Evolutionary conservation across 495 filamentous ascomycete genomes (phyloP).

Genomic region (Eremomyces bilateralis): DNA sequence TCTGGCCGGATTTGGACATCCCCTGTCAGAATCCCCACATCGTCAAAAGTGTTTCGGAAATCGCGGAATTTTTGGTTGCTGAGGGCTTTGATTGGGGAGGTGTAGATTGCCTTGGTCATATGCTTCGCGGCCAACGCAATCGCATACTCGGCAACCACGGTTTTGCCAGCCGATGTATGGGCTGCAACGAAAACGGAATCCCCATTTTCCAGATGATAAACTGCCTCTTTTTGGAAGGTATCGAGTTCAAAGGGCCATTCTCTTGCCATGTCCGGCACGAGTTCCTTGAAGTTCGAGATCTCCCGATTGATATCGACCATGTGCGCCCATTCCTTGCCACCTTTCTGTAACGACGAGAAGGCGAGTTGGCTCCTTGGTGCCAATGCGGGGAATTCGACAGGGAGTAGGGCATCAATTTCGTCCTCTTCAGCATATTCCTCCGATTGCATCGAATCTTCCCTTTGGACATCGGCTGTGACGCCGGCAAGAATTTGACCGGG

Average conservation of each 20-base stretch:
- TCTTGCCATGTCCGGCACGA: slow-evolving; percentile 88
- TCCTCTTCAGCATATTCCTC: slow-evolving; percentile 19
- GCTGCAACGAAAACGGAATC: slow-evolving; percentile 99
- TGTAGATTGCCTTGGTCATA: slow-evolving; percentile 99
- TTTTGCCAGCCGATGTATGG: slow-evolving; percentile 95
- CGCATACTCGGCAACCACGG: slow-evolving; percentile 92
- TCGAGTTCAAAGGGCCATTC: slow-evolving; percentile 96
- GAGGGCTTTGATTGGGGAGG: slow-evolving; percentile 92
- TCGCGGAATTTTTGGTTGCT: slow-evolving; percentile 98
- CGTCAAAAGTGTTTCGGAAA: slow-evolving; percentile 71
- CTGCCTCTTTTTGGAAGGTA: slow-evolving; percentile 94
- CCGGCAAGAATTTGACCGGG: slow-evolving; percentile 11
- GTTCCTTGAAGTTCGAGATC: slow-evolving; percentile 72
- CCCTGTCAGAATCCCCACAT: slow-evolving; percentile 90
- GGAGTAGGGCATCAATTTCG: slow-evolving; percentile 76
- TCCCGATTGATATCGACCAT: slow-evolving; percentile 88
- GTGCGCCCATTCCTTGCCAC: slow-evolving; percentile 84
- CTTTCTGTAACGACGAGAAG: slow-evolving; percentile 42
- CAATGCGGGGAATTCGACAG: slow-evolving; percentile 79
- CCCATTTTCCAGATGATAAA: slow-evolving; percentile 89
- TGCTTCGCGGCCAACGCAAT: slow-evolving; percentile 89
- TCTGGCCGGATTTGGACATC: slow-evolving; percentile 98
- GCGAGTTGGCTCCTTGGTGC: slow-evolving; percentile 66
- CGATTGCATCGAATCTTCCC: slow-evolving; percentile 20
- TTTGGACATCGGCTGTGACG: slow-evolving; percentile 5